phyloP scores from a whole-genome alignment of 176 grass and related monocot genomes.

The Coix lacrymajobi region DNA sequence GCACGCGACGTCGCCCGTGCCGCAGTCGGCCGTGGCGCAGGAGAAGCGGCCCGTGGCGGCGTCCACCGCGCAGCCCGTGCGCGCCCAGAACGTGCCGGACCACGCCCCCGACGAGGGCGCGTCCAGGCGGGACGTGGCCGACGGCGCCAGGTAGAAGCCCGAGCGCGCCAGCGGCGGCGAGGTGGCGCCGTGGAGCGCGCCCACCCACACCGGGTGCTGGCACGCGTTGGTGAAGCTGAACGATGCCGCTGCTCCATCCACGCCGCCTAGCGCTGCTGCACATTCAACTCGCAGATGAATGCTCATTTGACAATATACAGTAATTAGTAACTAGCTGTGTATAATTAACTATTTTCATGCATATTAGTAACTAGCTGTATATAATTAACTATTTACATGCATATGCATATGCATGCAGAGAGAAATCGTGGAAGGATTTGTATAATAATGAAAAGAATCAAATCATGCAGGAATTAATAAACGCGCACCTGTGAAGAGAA shows the following conservation, averaged over 20 bases:
- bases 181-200: conserved; percentile 36
- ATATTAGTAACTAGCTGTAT: no score
- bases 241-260: conserved; percentile 27
- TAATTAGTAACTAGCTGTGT: no score
- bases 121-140: not conserved
- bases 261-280: not conserved
- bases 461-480: not conserved
- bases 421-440: not conserved
- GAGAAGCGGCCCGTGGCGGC: conserved; percentile 28
- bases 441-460: not conserved
- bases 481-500: not conserved
- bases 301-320: not conserved
- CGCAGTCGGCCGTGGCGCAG: conserved; percentile 62
- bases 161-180: conserved; percentile 27
- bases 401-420: not conserved
- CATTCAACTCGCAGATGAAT: not conserved
- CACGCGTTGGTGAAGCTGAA: conserved; percentile 58
- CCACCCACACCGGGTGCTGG: conserved; percentile 54
- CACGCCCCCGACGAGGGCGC: conserved; percentile 41
- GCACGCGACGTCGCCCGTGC: conserved; percentile 35
- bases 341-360: no score
- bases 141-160: conserved; percentile 57
- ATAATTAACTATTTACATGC: not conserved
- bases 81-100: conserved; percentile 71
- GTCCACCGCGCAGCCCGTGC: conserved; percentile 40